Base-by-base conservation (phyloP, 805 yeast genomes). In the Barnettozyma siamensis region DNA sequence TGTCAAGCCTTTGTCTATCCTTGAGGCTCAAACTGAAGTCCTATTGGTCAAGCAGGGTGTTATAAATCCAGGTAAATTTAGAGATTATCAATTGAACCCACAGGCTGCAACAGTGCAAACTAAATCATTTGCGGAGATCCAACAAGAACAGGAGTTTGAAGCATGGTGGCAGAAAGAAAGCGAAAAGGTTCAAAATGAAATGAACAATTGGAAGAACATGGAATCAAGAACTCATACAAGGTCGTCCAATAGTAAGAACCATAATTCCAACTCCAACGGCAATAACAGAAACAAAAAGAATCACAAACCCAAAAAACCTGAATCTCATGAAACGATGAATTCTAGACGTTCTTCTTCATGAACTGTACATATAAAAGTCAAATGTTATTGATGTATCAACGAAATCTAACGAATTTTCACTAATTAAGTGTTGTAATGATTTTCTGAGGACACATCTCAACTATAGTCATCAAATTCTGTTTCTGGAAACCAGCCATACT, bases 91-190 rank as follows among this genome's bases (percentile, higher is more conserved):
- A 23, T 27, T 41, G 13, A 36, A 41, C 23, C 44, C 44, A 19
- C 37, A 41, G 17, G 23, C 31, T 6, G 37, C 20, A 5, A 20
- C 29, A 15, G 29, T 31, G 15, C n/a, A 26, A 13, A 48, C 60
- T 11, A 68, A 68, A 41, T 69, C 85, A 2, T 59, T 85, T 33
- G 79, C 75, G 35, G 95, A 88, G 43, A 73, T 83, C 35, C 82
- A 80, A 55, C 81, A 80, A 49, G 96, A 88, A 48, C 86, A 85
- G 54, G 88, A 81, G 55, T 88, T 88, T 65, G 88, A 81, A 23
- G 72, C 66, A 45, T 88, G 96, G 96, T 88, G 95, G 89, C 83
- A 76, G 29, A 78, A 76, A 48, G 96, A 88, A 54, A 72, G 87
- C 41, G 67, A 68, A n/a, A 67, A 73, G 38, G 83, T 82, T 7